Percentiles rank a stretch among this genome's conserved stretches.
Evolutionary conservation across 23 red algal genomes (phyloP).

Genomic region (Gracilaria domingensis): DNA sequence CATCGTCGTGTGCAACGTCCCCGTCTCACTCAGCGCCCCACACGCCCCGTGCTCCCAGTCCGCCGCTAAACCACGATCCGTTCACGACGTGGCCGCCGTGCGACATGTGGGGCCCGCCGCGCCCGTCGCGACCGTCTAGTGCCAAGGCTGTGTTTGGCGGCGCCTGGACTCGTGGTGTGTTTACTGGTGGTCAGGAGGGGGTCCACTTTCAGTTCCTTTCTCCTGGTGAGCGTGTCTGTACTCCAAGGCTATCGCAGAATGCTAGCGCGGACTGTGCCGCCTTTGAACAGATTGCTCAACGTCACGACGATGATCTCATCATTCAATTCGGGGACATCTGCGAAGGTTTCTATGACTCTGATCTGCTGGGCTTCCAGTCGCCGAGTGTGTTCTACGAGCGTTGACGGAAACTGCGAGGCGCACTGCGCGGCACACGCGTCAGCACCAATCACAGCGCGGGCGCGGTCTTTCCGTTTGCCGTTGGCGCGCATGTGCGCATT

Average conservation of each 20-base stretch:
- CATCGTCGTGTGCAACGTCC: background rate
- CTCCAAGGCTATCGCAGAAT: background rate
- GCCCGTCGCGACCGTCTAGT: background rate
- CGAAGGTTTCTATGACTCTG: background rate
- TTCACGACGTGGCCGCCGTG: background rate
- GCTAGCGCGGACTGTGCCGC: background rate
- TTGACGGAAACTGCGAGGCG: background rate
- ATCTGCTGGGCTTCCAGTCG: background rate
- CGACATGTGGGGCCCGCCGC: background rate
- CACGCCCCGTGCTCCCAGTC: background rate
- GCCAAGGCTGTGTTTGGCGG: constrained; percentile 20
- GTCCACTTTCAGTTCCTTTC: constrained; percentile 10
- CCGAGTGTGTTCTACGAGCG: background rate
- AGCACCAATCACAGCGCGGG: background rate
- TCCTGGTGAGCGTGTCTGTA: background rate
- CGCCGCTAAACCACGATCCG: background rate
- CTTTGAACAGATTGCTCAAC: background rate
- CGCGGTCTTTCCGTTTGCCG: background rate
- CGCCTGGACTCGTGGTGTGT: background rate
- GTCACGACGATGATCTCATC: background rate
- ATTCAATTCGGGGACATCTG: background rate
- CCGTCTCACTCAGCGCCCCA: background rate
- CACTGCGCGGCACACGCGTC: background rate
- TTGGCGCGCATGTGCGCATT: background rate
- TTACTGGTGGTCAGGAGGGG: background rate